Conservation (phyloP, 129 eudicot species). For the Arctium lappa region DNA sequence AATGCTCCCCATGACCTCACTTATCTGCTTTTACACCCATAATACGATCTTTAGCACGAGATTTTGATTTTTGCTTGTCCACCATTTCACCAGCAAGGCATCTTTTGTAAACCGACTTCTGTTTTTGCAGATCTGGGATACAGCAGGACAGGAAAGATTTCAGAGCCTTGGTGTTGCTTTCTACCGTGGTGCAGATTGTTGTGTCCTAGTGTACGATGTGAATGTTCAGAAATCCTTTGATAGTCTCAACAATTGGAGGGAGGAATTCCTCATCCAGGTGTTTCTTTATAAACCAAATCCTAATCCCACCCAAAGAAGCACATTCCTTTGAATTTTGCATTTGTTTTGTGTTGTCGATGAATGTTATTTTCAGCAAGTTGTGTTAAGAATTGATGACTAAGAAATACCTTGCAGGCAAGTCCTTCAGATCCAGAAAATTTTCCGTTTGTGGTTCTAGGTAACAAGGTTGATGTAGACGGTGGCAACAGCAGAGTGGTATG, state of each 20-base stretch:
- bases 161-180: constrained; percentile 76
- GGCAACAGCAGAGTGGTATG: background rate
- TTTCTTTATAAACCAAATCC: background rate
- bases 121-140: constrained; percentile 33
- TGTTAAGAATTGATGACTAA: background rate
- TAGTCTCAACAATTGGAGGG: background rate
- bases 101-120: constrained; percentile 32
- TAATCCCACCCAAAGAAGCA: background rate
- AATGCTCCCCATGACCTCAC: background rate
- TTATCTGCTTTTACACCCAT: background rate
- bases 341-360: background rate
- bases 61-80: no score
- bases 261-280: background rate
- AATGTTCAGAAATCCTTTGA: constrained; percentile 23
- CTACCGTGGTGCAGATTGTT: background rate
- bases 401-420: background rate
- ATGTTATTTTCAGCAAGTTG: background rate
- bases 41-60: background rate
- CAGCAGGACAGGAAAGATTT: constrained; percentile 78
- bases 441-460: background rate
- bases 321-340: background rate
- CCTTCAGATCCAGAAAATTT: background rate
- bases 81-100: background rate
- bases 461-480: background rate
- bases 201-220: constrained; percentile 50